phyloP scores from a whole-genome alignment of 352 stramenopile genomes.

The Globisporangium cystogenes region DNA sequence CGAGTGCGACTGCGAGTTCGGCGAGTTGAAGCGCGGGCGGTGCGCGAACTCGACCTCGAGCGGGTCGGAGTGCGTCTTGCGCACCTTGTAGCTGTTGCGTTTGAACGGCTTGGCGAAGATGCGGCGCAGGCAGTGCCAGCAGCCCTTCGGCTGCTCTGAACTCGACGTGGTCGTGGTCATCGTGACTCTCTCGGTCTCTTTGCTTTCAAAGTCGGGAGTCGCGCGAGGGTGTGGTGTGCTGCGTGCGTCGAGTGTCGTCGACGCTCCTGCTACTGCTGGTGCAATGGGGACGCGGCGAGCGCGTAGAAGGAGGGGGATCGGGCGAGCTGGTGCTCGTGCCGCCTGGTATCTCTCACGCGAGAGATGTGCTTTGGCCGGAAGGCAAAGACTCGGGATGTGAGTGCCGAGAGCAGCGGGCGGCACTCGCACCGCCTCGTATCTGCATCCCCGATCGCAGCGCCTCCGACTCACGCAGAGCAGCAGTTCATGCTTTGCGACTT shows the following conservation, averaged over 20 bases:
- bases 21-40: constrained; percentile 11
- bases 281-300: constrained; percentile 1
- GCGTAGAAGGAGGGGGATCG: neutral
- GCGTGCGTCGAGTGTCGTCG: no score
- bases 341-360: neutral
- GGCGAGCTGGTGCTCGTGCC: neutral
- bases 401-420: neutral
- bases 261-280: neutral
- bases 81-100: constrained; percentile 16
- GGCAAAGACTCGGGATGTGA: constrained; percentile 2
- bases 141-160: neutral
- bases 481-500: neutral
- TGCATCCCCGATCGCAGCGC: neutral
- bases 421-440: no score
- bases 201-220: neutral
- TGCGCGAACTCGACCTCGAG: constrained; percentile 15
- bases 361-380: neutral
- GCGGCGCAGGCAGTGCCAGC: constrained; percentile 9
- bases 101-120: constrained; percentile 15
- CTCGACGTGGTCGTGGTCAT: neutral
- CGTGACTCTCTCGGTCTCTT: no score
- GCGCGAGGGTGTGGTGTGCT: no score
- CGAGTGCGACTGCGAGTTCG: constrained; percentile 10
- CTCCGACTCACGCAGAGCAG: no score
- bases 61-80: constrained; percentile 16